phyloP scores from a whole-genome alignment of 2,329 filamentous ascomycete species.

The Monilinia vaccinii-corymbosi region DNA sequence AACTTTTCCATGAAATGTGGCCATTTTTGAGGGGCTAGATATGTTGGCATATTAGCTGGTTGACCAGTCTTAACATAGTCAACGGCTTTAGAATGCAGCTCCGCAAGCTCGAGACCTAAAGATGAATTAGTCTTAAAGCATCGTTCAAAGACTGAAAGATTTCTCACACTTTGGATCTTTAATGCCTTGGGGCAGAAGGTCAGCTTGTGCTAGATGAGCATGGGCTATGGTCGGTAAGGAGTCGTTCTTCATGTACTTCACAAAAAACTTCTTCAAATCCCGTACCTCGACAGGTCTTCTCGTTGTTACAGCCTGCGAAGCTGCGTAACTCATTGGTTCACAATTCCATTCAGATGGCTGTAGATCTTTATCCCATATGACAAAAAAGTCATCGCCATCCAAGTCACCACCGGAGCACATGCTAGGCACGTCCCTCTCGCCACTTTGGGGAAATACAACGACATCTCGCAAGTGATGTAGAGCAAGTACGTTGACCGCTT shows the following conservation, averaged over 20 bases:
- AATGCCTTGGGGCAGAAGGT: conserved; percentile 51
- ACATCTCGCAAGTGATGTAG: conserved; percentile 74
- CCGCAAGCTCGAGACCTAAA: conserved; percentile 58
- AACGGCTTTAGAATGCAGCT: conserved; percentile 81
- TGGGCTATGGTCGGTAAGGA: conserved; percentile 69
- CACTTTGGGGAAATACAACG: conserved; percentile 75
- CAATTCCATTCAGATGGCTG: conserved; percentile 63
- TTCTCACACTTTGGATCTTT: conserved; percentile 56
- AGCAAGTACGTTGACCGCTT: conserved; percentile 66
- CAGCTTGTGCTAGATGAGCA: conserved; percentile 71
- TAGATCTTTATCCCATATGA: conserved; percentile 78
- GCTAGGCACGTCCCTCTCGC: conserved; percentile 75
- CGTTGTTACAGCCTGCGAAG: conserved; percentile 46
- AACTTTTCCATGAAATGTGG: conserved; percentile 85
- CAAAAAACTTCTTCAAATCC: conserved; percentile 78
- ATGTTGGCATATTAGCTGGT: conserved; percentile 55
- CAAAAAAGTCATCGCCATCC: conserved; percentile 91
- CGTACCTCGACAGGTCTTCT: conserved; percentile 56
- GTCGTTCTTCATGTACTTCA: conserved; percentile 88
- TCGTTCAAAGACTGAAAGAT: not conserved
- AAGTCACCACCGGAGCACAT: conserved; percentile 97
- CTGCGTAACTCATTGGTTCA: conserved; percentile 67
- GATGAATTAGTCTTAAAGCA: conserved; percentile 8
- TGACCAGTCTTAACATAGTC: conserved; percentile 90
- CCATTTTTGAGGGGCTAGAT: conserved; percentile 54